A percentile compares a stretch with the other conserved stretches of the same genome.
Conservation (phyloP, 1,284 basidiomycete species). For the Ustilago hordei region DNA sequence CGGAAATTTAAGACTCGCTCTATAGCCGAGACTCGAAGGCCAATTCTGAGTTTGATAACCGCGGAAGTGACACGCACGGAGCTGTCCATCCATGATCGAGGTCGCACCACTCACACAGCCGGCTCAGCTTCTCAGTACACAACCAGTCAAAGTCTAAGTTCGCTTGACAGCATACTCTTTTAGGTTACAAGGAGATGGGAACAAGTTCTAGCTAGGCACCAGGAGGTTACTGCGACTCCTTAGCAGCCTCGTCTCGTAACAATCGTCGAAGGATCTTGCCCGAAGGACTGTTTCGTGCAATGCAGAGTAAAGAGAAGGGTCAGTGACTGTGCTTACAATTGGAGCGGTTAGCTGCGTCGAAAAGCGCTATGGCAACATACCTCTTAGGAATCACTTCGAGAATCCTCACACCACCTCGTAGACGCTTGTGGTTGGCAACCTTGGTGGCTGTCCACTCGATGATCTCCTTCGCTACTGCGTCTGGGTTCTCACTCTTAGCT, state of each 20-base stretch:
- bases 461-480: conserved; percentile 60
- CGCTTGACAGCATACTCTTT: not conserved
- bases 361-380: not conserved
- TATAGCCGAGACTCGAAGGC: not conserved
- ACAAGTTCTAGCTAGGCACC: not conserved
- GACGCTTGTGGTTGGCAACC: conserved; percentile 69
- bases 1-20: conserved; percentile 2
- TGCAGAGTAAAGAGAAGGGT: not conserved
- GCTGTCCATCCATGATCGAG: not conserved
- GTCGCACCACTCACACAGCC: not conserved
- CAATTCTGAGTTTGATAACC: not conserved
- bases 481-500: conserved; percentile 43
- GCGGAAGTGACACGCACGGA: conserved; percentile 3
- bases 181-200: not conserved
- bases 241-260: conserved; percentile 53
- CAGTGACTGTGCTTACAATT: not conserved
- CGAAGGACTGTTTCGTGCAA: conserved; percentile 34
- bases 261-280: conserved; percentile 67
- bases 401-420: conserved; percentile 67
- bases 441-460: conserved; percentile 63
- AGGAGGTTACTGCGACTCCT: conserved; percentile 35
- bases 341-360: not conserved
- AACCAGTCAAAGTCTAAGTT: not conserved
- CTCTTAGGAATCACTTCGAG: conserved; percentile 62
- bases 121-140: not conserved